Percentiles rank a stretch among this genome's conserved stretches.
Conservation (phyloP, 2,329 filamentous ascomycete genomes). For the Cryphonectria nitschkei region DNA sequence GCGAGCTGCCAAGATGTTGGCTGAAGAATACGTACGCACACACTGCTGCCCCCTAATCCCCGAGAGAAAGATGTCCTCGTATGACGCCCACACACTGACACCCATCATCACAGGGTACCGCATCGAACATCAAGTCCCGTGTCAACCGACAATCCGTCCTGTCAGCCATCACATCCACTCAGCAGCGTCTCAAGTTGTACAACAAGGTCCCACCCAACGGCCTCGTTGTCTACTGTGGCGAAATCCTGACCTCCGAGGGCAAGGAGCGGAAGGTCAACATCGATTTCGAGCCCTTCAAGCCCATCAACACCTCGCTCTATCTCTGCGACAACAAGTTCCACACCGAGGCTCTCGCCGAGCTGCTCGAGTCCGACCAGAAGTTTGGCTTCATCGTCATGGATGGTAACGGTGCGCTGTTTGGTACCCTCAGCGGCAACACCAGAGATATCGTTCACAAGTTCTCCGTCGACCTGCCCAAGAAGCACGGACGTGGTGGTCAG, state of each 20-base stretch:
- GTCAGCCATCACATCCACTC: slow-evolving; percentile 97
- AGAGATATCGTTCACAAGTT: slow-evolving; percentile 98
- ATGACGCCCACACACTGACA: slow-evolving; percentile 9
- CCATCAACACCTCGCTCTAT: slow-evolving; percentile 99
- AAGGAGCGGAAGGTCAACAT: slow-evolving; percentile 99
- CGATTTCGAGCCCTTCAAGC: slow-evolving; percentile 99
- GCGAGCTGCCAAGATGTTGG: slow-evolving; percentile 97
- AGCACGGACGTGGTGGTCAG: slow-evolving; percentile 99
- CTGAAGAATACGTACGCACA: slow-evolving; percentile 92
- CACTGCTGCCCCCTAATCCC: slow-evolving; percentile 29
- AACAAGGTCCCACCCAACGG: slow-evolving; percentile 98
- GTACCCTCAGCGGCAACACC: slow-evolving; percentile 95
- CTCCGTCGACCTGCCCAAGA: slow-evolving; percentile 97
- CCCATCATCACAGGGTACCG: slow-evolving; percentile 71
- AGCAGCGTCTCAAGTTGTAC: slow-evolving; percentile 98
- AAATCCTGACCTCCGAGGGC: slow-evolving; percentile 98
- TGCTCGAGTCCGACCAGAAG: slow-evolving; percentile 98
- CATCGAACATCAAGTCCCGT: slow-evolving; percentile 99
- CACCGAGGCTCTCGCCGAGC: slow-evolving; percentile 93
- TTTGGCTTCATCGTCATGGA: slow-evolving; percentile 99
- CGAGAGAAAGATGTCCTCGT: neutral
- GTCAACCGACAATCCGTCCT: slow-evolving; percentile 98
- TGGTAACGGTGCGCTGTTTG: slow-evolving; percentile 96
- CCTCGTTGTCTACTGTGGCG: slow-evolving; percentile 97
- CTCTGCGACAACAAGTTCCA: slow-evolving; percentile 99